Evolutionary conservation across 140 eudicot genomes (phyloP), one percentile per base, ranked within the genome.

Genomic region (Oenanthe javanica): DNA sequence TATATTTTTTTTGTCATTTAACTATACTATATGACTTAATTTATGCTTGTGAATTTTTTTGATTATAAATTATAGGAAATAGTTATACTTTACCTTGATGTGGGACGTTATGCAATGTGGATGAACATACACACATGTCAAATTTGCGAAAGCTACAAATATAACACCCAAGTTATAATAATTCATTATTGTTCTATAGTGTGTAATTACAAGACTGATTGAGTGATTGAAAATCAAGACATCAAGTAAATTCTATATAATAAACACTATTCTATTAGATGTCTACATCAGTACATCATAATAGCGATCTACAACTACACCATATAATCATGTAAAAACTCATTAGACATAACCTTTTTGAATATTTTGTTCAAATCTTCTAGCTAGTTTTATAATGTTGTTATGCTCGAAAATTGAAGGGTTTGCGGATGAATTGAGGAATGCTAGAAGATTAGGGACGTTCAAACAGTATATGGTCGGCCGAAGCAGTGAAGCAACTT

Each of bases 381-480:
- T n/a, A 63, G 70, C 70, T 63, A 63, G 15, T 63, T 63, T 9
- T 31, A 13, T 5, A 36, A 8, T 23, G 1, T 13, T 31, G 46
- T 49, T 72, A 57, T 84, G 55, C 45, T 72, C 79, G 54, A 51
- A 55, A 59, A 81, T 82, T 70, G 83, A 19, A 93, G 98, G 87
- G 80, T 94, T 94, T 91, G 97, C 98, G 40, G 98, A 91, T 73
- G 92, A 89, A 86, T 82, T 94, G 88, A 84, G 84, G 48, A 91
- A 83, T 76, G 97, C 98, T 11, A 87, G 86, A 86, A 91, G 83
- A 84, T 52, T 94, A 43, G 91, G 96, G 71, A 81, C 90, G 6
- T 89, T 91, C 66, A 91, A 91, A 84, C 89, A 94, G 79, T 94
- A 87, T 59, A 72, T 91, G 67, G 97, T 91, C 64, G 97, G 98